phyloP scores from a whole-genome alignment of 345 rosid genomes.

The Fremontodendron californicum region DNA sequence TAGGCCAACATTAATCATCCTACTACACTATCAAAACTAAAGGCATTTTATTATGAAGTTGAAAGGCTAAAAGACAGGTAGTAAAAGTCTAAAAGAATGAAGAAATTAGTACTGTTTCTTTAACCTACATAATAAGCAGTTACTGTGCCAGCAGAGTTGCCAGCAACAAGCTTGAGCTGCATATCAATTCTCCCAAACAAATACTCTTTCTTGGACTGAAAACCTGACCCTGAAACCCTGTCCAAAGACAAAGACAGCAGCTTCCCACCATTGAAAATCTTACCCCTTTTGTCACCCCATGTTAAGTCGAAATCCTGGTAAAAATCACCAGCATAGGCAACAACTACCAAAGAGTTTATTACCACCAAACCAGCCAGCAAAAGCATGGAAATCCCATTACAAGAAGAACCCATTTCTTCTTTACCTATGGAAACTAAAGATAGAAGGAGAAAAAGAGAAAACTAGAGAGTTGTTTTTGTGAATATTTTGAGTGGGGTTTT shows the following conservation, averaged over 20 bases:
- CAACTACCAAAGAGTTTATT: conserved; percentile 19
- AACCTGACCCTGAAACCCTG: conserved; percentile 62
- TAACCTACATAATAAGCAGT: conserved; percentile 53
- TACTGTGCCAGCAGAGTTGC: conserved; percentile 70
- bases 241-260: conserved; percentile 56
- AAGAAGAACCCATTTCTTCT: conserved; percentile 24
- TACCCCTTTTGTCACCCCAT: conserved; percentile 52
- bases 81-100: background rate
- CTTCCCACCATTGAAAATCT: conserved; percentile 48
- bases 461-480: background rate
- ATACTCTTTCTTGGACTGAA: conserved; percentile 53
- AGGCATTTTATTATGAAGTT: background rate
- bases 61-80: background rate
- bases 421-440: conserved; percentile 17
- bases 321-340: conserved; percentile 38
- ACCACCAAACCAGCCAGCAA: conserved; percentile 22
- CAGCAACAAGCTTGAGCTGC: conserved; percentile 66
- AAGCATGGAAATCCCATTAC: background rate
- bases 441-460: conserved; percentile 18
- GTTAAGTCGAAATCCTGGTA: conserved; percentile 50
- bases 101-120: background rate
- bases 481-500: background rate
- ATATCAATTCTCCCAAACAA: conserved; percentile 55
- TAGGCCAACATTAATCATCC: background rate
- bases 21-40: background rate